Evolutionary conservation across 2,329 filamentous ascomycete species (phyloP).

Genomic region (Dendrostoma leiphaemia): DNA sequence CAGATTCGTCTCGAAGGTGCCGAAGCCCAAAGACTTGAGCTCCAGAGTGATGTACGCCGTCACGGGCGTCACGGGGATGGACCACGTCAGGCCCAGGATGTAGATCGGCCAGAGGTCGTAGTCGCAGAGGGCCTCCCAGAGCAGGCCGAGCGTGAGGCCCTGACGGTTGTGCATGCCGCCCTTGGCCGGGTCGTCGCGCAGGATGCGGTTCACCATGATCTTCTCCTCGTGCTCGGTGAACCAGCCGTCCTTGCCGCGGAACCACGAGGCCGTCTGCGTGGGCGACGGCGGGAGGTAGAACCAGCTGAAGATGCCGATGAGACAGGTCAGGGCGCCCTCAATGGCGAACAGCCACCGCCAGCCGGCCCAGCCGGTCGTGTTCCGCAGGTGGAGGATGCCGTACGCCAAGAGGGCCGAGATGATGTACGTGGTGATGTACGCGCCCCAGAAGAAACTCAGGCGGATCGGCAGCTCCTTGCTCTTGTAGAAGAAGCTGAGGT

Average conservation of each 20-base stretch:
- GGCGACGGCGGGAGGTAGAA: constrained; percentile 55
- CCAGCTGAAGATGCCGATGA: constrained; percentile 36
- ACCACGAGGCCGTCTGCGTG: constrained; percentile 54
- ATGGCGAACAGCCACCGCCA: constrained; percentile 29
- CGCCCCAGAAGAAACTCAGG: constrained; percentile 65
- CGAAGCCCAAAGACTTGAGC: constrained; percentile 19
- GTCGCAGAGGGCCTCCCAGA: constrained; percentile 20
- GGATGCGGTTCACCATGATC: constrained; percentile 59
- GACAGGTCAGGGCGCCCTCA: constrained; percentile 22
- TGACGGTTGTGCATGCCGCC: constrained; percentile 28
- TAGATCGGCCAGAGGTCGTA: constrained; percentile 22
- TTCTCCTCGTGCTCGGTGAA: constrained; percentile 59
- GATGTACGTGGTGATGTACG: constrained; percentile 51
- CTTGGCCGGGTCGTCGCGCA: constrained; percentile 25
- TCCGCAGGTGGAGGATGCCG: constrained; percentile 50
- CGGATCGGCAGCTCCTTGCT: constrained; percentile 62
- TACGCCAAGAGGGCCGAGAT: constrained; percentile 52
- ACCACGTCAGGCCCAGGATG: constrained; percentile 34
- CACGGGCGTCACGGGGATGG: constrained; percentile 30
- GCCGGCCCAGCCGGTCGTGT: constrained; percentile 49
- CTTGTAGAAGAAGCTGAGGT: constrained; percentile 70
- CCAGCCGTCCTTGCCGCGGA: constrained; percentile 57
- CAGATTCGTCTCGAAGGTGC: constrained; percentile 23
- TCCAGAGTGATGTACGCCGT: constrained; percentile 19
- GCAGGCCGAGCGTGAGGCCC: constrained; percentile 15